Percentiles rank a stretch among this genome's conserved stretches.
Conservation (phyloP, 345 rosid species). For the Bruguiera gymnorhiza region DNA sequence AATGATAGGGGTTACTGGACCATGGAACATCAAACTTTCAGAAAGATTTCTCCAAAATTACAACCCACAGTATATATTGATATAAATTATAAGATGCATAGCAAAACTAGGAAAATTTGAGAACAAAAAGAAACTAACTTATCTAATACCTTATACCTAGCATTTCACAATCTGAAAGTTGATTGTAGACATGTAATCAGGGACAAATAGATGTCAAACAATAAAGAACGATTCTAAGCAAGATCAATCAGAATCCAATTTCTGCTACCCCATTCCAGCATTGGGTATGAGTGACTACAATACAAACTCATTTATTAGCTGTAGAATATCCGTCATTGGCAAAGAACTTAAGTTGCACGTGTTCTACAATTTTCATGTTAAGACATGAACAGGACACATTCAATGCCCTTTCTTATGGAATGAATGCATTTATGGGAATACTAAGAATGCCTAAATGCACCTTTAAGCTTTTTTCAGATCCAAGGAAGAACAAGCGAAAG, state of each 20-base stretch:
- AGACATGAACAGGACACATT: background rate
- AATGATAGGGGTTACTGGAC: conserved; percentile 7
- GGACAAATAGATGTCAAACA: background rate
- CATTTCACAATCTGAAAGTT: background rate
- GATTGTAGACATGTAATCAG: background rate
- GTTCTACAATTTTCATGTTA: background rate
- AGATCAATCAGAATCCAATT: background rate
- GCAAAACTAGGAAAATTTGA: too few species aligned
- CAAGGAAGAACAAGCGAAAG: background rate
- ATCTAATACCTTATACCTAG: background rate
- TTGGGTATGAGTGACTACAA: too few species aligned
- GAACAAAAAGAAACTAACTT: background rate
- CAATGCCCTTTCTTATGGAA: background rate
- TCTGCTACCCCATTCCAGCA: too few species aligned
- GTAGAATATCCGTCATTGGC: too few species aligned
- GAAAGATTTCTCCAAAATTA: background rate
- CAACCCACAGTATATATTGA: background rate
- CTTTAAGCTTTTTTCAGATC: background rate
- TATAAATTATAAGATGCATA: too few species aligned
- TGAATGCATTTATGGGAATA: background rate
- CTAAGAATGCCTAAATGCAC: background rate
- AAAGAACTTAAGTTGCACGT: too few species aligned
- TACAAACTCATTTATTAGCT: too few species aligned
- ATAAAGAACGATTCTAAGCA: background rate
- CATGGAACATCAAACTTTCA: background rate